Conservation (phyloP, 345 rosid species). For the Brassica nigra region DNA sequence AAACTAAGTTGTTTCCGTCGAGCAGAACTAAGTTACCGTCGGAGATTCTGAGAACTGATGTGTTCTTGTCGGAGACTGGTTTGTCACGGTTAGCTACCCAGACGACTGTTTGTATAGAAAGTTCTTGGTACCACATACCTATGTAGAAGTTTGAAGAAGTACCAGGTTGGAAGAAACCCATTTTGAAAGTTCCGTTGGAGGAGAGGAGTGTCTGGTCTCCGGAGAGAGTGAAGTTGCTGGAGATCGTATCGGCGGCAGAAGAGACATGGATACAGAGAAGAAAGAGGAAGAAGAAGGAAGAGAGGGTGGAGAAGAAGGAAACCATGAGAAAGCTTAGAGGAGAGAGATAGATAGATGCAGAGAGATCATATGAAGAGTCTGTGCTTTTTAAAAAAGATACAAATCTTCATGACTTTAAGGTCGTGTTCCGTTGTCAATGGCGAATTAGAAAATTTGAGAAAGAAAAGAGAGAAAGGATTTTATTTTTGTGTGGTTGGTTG, state of each 20-base stretch:
- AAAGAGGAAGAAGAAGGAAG: neutral
- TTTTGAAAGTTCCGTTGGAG: constrained; percentile 43
- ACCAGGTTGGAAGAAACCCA: constrained; percentile 73
- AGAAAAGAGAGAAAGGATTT: neutral
- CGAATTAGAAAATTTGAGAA: neutral
- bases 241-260: constrained; percentile 55
- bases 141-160: constrained; percentile 61
- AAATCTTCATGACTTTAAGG: constrained; percentile 11
- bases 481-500: constrained; percentile 6
- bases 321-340: constrained; percentile 20
- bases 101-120: constrained; percentile 43
- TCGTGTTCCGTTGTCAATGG: constrained; percentile 28
- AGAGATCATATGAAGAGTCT: constrained; percentile 23
- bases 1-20: constrained; percentile 50
- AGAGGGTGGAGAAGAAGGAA: constrained; percentile 24
- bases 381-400: neutral
- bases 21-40: constrained; percentile 69
- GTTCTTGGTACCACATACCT: constrained; percentile 63
- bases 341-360: neutral
- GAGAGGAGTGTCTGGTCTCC: constrained; percentile 67
- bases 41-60: constrained; percentile 56
- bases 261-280: constrained; percentile 38
- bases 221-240: constrained; percentile 53
- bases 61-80: constrained; percentile 50
- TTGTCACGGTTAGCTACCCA: constrained; percentile 83